A percentile compares a stretch with the other conserved stretches of the same genome.
phyloP scores from a whole-genome alignment of 179 eudicot genomes.

The Spergularia azorica region DNA sequence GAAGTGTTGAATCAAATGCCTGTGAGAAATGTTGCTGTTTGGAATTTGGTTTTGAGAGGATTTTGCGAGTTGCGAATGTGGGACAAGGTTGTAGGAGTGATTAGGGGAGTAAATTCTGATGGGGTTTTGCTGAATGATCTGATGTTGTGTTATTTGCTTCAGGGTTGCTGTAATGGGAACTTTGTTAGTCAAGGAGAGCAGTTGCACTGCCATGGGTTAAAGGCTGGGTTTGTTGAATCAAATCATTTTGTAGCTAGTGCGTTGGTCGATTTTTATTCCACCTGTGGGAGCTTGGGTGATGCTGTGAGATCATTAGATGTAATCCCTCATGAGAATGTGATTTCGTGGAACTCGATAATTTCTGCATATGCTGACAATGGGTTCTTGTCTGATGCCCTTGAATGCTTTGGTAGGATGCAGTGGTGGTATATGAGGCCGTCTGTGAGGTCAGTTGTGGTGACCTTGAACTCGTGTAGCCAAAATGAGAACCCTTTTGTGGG shows the following conservation, averaged over 20 bases:
- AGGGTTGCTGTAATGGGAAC: conserved; percentile 52
- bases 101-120: conserved; percentile 41
- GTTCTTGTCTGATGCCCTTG: conserved; percentile 43
- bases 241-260: conserved; percentile 63
- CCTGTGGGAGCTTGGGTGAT: conserved; percentile 56
- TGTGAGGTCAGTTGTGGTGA: conserved; percentile 53
- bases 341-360: conserved; percentile 78
- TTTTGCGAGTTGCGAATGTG: conserved; percentile 54
- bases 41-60: conserved; percentile 72
- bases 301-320: conserved; percentile 50
- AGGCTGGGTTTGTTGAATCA: conserved; percentile 47
- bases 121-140: conserved; percentile 62
- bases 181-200: conserved; percentile 54
- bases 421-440: conserved; percentile 61
- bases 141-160: conserved; percentile 62
- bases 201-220: conserved; percentile 58
- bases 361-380: conserved; percentile 50
- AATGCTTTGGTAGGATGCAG: conserved; percentile 47
- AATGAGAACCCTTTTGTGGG: conserved; percentile 44
- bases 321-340: conserved; percentile 53
- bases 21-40: conserved; percentile 51
- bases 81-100: conserved; percentile 41
- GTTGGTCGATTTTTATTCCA: conserved; percentile 70
- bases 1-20: conserved; percentile 48
- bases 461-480: conserved; percentile 56